Percentiles rank a stretch among this genome's conserved stretches.
These are phyloP conservation scores for Alternaria rosae DNA, from an alignment of 2,329 filamentous ascomycete genomes.

Conservation along the genomic window DNA sequence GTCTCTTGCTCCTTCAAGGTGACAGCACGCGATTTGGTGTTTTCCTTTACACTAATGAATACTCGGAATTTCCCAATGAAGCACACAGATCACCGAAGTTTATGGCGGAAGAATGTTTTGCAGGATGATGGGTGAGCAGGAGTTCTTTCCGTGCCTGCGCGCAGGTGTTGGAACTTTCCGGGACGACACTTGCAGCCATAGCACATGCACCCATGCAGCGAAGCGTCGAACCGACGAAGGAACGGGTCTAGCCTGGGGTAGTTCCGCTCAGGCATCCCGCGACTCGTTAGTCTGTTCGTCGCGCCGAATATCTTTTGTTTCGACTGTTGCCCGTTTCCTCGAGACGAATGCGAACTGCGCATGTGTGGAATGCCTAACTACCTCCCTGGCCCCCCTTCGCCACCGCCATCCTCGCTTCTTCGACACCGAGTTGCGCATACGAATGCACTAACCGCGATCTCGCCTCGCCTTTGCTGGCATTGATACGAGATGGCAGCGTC, in stretches of 20 bases:
- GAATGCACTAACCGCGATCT: background rate
- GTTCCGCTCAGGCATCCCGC: constrained; percentile 9
- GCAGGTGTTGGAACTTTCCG: background rate
- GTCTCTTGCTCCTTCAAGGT: fast-evolving
- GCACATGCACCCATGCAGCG: background rate
- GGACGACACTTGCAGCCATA: background rate
- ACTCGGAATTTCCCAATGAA: fast-evolving
- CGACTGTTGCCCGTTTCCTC: background rate
- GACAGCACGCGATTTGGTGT: background rate
- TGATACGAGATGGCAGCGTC: background rate
- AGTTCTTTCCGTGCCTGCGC: background rate
- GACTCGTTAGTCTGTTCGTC: background rate
- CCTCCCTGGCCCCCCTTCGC: background rate
- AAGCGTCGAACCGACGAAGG: background rate
- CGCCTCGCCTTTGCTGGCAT: background rate
- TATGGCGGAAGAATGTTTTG: background rate
- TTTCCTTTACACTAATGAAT: fast-evolving
- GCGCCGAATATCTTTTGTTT: background rate
- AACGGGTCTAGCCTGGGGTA: background rate
- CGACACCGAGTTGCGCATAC: constrained; percentile 2
- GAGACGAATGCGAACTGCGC: background rate
- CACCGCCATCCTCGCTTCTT: background rate
- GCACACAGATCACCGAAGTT: background rate
- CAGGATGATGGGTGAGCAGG: background rate
- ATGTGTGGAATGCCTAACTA: background rate